Base-by-base conservation (phyloP, 257 asterid species). In the Rubia yunnanensis region DNA sequence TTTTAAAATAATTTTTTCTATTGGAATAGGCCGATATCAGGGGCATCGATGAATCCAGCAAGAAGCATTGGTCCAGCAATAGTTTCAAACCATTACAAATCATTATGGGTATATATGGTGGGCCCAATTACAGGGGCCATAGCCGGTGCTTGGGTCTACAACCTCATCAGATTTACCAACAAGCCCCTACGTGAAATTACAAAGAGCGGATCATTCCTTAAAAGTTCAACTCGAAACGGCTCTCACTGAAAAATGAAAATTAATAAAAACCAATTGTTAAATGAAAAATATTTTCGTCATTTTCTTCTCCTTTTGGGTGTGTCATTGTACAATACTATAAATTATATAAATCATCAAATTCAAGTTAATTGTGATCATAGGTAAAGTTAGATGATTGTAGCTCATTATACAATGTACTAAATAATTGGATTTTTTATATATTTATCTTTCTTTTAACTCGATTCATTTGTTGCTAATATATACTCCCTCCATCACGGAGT, bases 21-120 rank as follows among this genome's bases (percentile, higher is more conserved):
- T 39, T 8, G 41, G 41, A 1, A 39, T 78, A 89, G 97, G 74
- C 86, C 96, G 1, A 80, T 90, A 13, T 85, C 97, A 0, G 97
- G 97, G 53, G 97, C 97, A 24, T 90, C 97, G n/a, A 90, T 90
- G 97, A 90, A 90, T 60, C 97, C 97, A 62, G 95, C 97, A 66
- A 82, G 96, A 74, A 87, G 92, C 80, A 77, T 90, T 35, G 97
- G 97, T 18, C 97, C 97, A 41, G 95, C 97, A 22, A 78, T 90
- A 22, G 97, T 86, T 0, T 85, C 92, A 10, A 74, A 48, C 67
- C 62, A 79, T 0, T 90, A 68, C 75, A 68, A 34, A 14, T 86
- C 92, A 1, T 32, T 90, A 52, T 90, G 97, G 97, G 81, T 90
- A 35, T 90, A 90, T 62, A 36, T 88, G 10, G 52, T 88, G 20